Conservation (phyloP, 2,329 filamentous ascomycete genomes). For the Penicillium rolfsii region DNA sequence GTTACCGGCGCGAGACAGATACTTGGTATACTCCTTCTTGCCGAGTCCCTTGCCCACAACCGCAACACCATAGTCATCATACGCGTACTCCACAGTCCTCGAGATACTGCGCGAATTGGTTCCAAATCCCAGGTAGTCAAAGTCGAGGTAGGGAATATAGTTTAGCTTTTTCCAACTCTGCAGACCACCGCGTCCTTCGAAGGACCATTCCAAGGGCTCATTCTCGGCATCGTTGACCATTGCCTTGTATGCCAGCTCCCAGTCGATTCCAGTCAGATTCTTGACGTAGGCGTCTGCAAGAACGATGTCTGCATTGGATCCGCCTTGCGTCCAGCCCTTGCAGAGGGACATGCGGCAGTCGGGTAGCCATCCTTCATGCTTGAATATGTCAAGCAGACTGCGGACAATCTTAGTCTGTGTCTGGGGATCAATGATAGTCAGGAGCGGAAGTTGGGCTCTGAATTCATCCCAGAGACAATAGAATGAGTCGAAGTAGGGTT, state of each 20-base stretch:
- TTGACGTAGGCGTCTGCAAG: conserved; percentile 68
- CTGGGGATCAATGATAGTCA: conserved; percentile 34
- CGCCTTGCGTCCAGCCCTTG: conserved; percentile 36
- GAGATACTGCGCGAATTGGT: conserved; percentile 70
- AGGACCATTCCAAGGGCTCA: conserved; percentile 69
- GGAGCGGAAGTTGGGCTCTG: conserved; percentile 30
- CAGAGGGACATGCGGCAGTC: conserved; percentile 39
- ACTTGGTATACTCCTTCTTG: conserved; percentile 51
- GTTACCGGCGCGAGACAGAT: conserved; percentile 58
- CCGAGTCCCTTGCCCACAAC: conserved; percentile 62
- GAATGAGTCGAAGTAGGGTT: conserved; percentile 72
- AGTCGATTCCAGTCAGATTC: conserved; percentile 65
- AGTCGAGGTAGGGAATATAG: conserved; percentile 70
- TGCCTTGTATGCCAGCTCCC: conserved; percentile 67
- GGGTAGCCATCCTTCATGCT: conserved; percentile 37
- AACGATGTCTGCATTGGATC: conserved; percentile 66
- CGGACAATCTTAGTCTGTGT: conserved; percentile 34
- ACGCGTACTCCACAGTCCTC: conserved; percentile 74
- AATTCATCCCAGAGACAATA: conserved; percentile 50
- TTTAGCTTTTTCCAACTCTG: conserved; percentile 69
- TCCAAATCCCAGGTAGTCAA: conserved; percentile 66
- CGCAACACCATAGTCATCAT: conserved; percentile 69
- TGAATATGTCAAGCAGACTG: conserved; percentile 36
- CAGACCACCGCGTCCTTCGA: conserved; percentile 68
- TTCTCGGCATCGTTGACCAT: conserved; percentile 70